These are phyloP conservation scores for Lecanicillium sp. DNA, from an alignment of 2,329 filamentous ascomycete species.

Conservation along the genomic window DNA sequence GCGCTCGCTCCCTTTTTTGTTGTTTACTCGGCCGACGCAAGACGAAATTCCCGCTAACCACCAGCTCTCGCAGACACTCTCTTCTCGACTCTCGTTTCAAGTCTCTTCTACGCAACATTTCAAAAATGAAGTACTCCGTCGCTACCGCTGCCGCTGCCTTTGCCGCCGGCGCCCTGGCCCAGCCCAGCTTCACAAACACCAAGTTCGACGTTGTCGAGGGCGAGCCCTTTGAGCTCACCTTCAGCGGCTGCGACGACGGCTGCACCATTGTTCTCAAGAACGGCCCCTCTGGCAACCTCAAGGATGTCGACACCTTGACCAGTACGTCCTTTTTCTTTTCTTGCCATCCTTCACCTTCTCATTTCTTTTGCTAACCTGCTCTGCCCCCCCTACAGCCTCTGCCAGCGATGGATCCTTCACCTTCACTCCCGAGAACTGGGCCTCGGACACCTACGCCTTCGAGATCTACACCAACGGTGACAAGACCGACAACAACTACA, in stretches of 20 bases:
- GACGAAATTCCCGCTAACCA: background rate
- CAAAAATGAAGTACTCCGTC: slow-evolving; percentile 30
- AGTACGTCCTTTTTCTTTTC: too few relatives aligned
- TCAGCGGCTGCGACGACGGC: slow-evolving; percentile 20
- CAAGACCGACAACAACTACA: slow-evolving; percentile 22
- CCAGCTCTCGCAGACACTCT: background rate
- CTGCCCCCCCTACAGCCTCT: slow-evolving; percentile 8
- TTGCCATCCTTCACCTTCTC: background rate
- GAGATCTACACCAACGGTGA: slow-evolving; percentile 22
- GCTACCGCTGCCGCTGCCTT: slow-evolving; percentile 15
- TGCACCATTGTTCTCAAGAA: slow-evolving; percentile 28
- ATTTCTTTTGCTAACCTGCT: background rate
- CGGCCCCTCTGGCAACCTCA: slow-evolving; percentile 19
- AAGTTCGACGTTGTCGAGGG: slow-evolving; percentile 19
- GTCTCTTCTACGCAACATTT: background rate
- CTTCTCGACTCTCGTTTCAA: background rate
- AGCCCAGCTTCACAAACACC: slow-evolving; percentile 25
- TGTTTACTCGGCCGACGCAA: too few relatives aligned
- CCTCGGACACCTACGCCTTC: slow-evolving; percentile 26
- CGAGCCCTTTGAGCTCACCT: slow-evolving; percentile 24
- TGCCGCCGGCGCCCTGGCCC: slow-evolving; percentile 19
- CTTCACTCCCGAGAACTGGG: slow-evolving; percentile 18
- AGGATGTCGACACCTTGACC: slow-evolving; percentile 22
- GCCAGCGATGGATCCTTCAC: slow-evolving; percentile 18
- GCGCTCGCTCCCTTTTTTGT: too few relatives aligned